These are phyloP conservation scores for Lentinula edodes DNA, from an alignment of 768 basidiomycete species.

Conservation along the genomic window DNA sequence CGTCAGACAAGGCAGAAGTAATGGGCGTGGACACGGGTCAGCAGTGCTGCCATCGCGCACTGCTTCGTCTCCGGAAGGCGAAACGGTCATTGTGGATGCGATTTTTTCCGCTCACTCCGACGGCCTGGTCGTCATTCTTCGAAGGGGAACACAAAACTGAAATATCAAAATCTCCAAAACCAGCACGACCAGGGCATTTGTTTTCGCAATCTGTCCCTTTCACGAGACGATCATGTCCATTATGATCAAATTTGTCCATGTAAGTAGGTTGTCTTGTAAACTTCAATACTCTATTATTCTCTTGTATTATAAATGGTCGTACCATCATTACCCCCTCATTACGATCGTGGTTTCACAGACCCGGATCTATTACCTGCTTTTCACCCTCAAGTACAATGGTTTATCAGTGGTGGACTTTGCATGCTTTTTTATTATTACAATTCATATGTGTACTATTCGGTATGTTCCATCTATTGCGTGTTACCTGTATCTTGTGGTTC, in stretches of 20 bases:
- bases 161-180: neutral
- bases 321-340: neutral
- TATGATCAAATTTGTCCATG: neutral
- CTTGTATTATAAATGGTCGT: neutral
- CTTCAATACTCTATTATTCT: neutral
- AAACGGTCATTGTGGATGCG: constrained; percentile 58
- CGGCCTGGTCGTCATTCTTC: constrained; percentile 75
- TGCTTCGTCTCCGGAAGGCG: constrained; percentile 4
- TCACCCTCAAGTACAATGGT: neutral
- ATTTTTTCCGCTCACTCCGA: constrained; percentile 86
- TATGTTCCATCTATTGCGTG: neutral
- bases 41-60: neutral
- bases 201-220: neutral
- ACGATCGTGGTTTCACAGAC: neutral
- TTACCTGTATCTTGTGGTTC: no score
- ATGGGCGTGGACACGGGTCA: neutral
- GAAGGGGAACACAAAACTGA: constrained; percentile 31
- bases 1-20: neutral
- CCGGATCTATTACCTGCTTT: neutral
- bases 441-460: neutral
- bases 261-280: neutral
- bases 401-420: neutral
- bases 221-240: neutral
- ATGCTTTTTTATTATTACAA: neutral
- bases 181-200: neutral